phyloP scores from a whole-genome alignment of 495 filamentous ascomycete species.

The Hypomontagnella submonticulosa region DNA sequence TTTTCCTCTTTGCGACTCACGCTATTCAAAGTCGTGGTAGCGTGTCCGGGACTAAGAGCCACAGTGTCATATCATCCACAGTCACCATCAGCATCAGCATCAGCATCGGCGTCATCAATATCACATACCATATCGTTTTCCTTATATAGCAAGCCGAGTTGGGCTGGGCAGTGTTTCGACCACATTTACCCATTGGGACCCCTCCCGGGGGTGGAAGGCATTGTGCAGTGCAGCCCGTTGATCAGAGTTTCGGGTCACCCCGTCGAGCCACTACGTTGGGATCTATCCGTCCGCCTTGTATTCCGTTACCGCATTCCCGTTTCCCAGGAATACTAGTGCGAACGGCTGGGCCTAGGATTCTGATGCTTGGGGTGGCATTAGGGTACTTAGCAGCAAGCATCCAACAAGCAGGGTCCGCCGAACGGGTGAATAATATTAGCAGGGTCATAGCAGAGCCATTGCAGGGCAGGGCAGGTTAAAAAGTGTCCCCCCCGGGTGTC shows the following conservation, averaged over 20 bases:
- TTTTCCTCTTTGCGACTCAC: constrained; percentile 8
- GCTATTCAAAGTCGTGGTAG: constrained; percentile 19
- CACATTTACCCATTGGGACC: constrained; percentile 39
- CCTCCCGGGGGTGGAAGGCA: constrained; percentile 28
- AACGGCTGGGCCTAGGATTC: constrained; percentile 42
- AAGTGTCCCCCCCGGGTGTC: constrained; percentile 26
- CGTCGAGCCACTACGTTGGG: constrained; percentile 50
- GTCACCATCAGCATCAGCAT: background rate
- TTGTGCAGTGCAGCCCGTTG: constrained; percentile 45
- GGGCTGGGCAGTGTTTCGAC: constrained; percentile 42
- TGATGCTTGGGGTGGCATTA: constrained; percentile 39
- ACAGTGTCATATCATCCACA: constrained; percentile 34
- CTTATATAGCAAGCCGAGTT: constrained; percentile 35
- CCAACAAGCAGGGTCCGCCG: constrained; percentile 9
- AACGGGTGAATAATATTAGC: constrained; percentile 41
- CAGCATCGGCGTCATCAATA: too few relatives aligned
- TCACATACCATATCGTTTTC: constrained; percentile 23
- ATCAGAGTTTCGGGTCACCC: constrained; percentile 53
- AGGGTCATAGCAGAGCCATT: background rate
- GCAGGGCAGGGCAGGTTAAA: constrained; percentile 9
- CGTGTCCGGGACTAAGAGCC: constrained; percentile 25
- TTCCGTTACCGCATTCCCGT: constrained; percentile 48
- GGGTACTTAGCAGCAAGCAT: constrained; percentile 31
- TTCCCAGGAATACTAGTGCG: constrained; percentile 43
- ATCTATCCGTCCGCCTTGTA: constrained; percentile 52